A percentile compares a stretch with the other conserved stretches of the same genome.
Evolutionary conservation across 345 rosid genomes (phyloP).

Genomic region (Brassica carinata): DNA sequence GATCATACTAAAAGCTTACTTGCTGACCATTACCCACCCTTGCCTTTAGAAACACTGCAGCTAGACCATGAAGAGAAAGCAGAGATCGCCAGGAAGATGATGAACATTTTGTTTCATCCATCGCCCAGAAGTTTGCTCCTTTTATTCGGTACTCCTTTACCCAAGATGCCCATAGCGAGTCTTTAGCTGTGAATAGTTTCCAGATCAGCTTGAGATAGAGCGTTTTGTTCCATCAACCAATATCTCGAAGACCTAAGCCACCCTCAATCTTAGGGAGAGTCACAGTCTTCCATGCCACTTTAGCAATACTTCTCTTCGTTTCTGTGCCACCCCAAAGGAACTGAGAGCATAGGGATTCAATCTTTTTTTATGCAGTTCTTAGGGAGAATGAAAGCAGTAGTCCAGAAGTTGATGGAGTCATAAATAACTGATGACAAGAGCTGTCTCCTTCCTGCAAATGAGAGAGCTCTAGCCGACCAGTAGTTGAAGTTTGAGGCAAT

Average conservation of each 20-base stretch:
- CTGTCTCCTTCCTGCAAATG: neutral
- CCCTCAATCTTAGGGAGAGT: neutral
- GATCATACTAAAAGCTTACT: neutral
- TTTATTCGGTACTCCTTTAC: neutral
- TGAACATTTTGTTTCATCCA: neutral
- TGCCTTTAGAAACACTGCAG: neutral
- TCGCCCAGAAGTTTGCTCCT: neutral
- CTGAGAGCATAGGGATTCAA: neutral
- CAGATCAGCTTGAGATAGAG: neutral
- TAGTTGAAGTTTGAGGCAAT: neutral
- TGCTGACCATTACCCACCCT: neutral
- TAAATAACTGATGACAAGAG: neutral
- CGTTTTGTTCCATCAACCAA: neutral
- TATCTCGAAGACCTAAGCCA: neutral
- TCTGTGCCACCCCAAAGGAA: neutral
- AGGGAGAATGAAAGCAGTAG: neutral
- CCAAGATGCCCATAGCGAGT: neutral
- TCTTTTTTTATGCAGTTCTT: neutral
- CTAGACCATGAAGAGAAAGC: neutral
- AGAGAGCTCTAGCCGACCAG: neutral
- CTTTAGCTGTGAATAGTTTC: neutral
- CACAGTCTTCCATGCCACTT: neutral
- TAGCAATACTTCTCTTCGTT: neutral
- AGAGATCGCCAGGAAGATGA: neutral
- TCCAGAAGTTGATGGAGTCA: neutral